A percentile compares a stretch with the other conserved stretches of the same genome.
Evolutionary conservation across 1,284 basidiomycete genomes (phyloP).

Genomic region (Hemileia vastatrix): DNA sequence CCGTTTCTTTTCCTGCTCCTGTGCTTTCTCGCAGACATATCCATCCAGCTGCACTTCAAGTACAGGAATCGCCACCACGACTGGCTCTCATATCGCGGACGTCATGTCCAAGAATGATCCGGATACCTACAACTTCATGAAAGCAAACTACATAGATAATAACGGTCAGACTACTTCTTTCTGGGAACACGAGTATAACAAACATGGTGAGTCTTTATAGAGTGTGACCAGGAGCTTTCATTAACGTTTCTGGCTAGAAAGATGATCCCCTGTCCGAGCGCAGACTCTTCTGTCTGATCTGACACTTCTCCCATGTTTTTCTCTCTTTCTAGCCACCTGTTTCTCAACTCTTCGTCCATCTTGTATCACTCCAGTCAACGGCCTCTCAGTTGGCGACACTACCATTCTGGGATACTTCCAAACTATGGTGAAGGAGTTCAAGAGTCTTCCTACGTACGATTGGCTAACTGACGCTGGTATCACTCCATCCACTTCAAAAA

Average conservation of each 20-base stretch:
- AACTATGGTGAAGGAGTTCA: conserved; percentile 27
- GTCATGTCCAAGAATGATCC: not conserved
- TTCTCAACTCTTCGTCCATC: not conserved
- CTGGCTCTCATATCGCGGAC: not conserved
- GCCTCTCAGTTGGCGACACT: not conserved
- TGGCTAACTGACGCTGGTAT: conserved; percentile 62
- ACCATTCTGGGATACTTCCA: conserved; percentile 24
- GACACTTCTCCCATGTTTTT: too few species aligned
- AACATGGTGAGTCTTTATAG: not conserved
- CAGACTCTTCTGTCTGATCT: too few species aligned
- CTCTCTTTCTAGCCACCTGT: not conserved
- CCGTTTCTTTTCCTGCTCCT: too few species aligned
- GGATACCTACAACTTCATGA: not conserved
- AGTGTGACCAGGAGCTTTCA: too few species aligned
- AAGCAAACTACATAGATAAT: not conserved
- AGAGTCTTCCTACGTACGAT: conserved; percentile 60
- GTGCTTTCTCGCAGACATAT: not conserved
- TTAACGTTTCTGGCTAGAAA: too few species aligned
- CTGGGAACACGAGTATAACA: not conserved
- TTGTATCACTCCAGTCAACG: not conserved
- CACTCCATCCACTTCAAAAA: conserved; percentile 53
- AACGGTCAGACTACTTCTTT: not conserved
- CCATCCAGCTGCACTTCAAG: not conserved
- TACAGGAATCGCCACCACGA: not conserved
- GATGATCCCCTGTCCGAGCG: too few species aligned